Base-by-base conservation (phyloP, 345 rosid genomes). In the Sapria himalayana region DNA sequence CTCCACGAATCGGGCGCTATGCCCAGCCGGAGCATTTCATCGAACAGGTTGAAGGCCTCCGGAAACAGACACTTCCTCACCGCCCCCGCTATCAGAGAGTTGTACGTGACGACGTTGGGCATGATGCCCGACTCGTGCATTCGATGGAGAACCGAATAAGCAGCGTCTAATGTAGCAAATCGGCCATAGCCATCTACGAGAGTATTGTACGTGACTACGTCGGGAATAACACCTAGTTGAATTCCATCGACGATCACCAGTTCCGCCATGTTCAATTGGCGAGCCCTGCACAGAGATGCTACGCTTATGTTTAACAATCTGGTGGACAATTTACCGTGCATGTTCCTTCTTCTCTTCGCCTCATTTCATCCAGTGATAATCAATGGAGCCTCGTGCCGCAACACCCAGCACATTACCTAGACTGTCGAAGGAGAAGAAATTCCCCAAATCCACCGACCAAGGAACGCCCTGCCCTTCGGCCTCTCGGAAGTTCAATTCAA, bases 181-280 rank as follows among this genome's bases (percentile, higher is more conserved):
- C 71, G 74, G 51, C 69, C 70, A 37, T 78, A 86, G 0, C 71
- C 93, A 63, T 48, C 61, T 16, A 86, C 47, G 7, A 78, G 52
- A 2, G 60, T 68, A 42, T 89, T 82, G 58, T 67, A 89, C 33
- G 91, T 79, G 23, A 89, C 78, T n/a, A 79, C 81, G 62, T 89
- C 70, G 2, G 93, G 97, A 9, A 61, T 17, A n/a, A 82, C 63
- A 9, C 97, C 91, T 54, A 86, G 34, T 58, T 67, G 70, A 48
- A 74, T 70, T 13, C 74, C 76, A 33, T 86, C 93, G 11, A 60
- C 39, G 19, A 78, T 56, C 15, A 70, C 61, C 0, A 57, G 43
- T 45, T 86, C 97, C 1, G 97, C 93, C 65, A 47, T 71, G 27
- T 62, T 66, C 47, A 85, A 25, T 22, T 60, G 61, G 0, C 48